Conservation (phyloP, 2,329 filamentous ascomycete species). For the Cladophialophora exuberans region DNA sequence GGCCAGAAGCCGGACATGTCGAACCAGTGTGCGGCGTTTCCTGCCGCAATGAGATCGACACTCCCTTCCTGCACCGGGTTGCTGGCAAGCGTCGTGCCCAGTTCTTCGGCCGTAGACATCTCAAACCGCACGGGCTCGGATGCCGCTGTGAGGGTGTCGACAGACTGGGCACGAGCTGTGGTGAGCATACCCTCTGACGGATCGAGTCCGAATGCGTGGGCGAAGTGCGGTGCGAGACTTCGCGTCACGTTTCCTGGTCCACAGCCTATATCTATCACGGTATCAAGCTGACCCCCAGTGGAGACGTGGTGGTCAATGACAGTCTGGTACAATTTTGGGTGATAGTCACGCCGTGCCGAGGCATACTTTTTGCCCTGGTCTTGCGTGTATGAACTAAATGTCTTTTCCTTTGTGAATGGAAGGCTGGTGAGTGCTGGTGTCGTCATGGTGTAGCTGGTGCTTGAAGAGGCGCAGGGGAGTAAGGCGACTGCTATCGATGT, state of each 20-base stretch:
- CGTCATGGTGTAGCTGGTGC: background rate
- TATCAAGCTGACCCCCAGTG: conserved; percentile 48
- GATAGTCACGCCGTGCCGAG: conserved; percentile 48
- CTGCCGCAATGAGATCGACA: conserved; percentile 55
- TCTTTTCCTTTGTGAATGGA: conserved; percentile 35
- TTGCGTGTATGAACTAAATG: conserved; percentile 51
- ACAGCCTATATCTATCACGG: conserved; percentile 59
- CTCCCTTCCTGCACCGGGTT: conserved; percentile 38
- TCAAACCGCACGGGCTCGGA: conserved; percentile 46
- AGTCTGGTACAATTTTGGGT: conserved; percentile 48
- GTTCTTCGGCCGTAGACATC: conserved; percentile 49
- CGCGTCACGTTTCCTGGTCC: conserved; percentile 58
- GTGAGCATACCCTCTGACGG: conserved; percentile 58
- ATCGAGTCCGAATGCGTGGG: conserved; percentile 54
- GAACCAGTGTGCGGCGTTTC: conserved; percentile 61
- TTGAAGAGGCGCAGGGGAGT: background rate
- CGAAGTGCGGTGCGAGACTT: conserved; percentile 51
- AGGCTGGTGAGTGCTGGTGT: background rate
- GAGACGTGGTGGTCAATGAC: conserved; percentile 53
- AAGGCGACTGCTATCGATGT: background rate
- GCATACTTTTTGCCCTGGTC: conserved; percentile 52
- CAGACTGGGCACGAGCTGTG: conserved; percentile 40
- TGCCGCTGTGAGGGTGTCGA: conserved; percentile 33
- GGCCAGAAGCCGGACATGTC: conserved; percentile 56
- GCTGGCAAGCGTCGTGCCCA: conserved; percentile 38